Evolutionary conservation across 306 rosid genomes (phyloP), one percentile per base, ranked within the genome.

Genomic region (Quercus engelmannii): DNA sequence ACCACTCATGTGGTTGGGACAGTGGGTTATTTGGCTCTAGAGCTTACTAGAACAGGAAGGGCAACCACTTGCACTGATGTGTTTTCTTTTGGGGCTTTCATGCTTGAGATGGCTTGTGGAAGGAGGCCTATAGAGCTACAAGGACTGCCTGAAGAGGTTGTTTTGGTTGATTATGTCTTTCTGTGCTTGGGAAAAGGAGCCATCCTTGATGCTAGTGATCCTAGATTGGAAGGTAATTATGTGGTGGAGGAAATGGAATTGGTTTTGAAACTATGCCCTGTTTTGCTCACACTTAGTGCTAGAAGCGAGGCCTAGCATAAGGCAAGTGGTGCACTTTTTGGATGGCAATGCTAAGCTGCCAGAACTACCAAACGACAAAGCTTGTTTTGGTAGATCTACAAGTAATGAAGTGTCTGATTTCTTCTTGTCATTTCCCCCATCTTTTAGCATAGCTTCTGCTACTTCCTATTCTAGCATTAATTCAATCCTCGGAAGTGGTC

Each of bases 1-100:
- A 92, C 93, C 2, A 90, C 94, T 1, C 88, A 82, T 21, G 88
- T 92, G 38, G 97, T 86, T 7, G 97, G 97, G 41, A 92, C 97
- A 2, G 73, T 92, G 0, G 97, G 95, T 19, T 92, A 92, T 67
- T 72, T 92, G 0, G 95, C 95, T 0, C 97, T 92, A 1, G 93
- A 90, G 52, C 92, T 81, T 8, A 82, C 88, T 4, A 76, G 90
- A 85, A 80, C 90, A 3, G 91, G 97, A 9, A 85, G 75, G 74
- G 93, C 91, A 17, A 89, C 90, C 0, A 87, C 83, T 8, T 81
- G 62, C 35, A 80, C 88, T 1, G 95, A 90, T 67, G 97, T 90
- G 52, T 92, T 78, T 69, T 81, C 92, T 30, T 92, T 87, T 67
- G 93, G 95, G 13, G 90, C 87, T 9, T 85, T 90, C 57, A 19